A percentile compares a stretch with the other conserved stretches of the same genome.
Conservation (phyloP, 768 basidiomycete genomes). For the Boletales sp. region DNA sequence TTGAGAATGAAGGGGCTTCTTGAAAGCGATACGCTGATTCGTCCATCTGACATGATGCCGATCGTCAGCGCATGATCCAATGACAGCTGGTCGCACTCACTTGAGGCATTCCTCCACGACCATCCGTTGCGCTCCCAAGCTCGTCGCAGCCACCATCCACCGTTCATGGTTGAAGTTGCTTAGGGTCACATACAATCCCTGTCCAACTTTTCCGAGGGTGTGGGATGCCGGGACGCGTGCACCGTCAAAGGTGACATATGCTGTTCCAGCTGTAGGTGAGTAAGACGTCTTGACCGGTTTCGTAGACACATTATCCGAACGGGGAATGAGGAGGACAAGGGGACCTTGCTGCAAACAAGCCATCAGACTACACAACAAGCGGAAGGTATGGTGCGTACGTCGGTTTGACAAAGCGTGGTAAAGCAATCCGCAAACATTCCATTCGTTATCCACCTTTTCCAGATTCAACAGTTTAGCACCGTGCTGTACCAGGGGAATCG, state of each 20-base stretch:
- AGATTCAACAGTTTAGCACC: not conserved
- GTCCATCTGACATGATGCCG: conserved; percentile 61
- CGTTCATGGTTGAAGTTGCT: conserved; percentile 89
- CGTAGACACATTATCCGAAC: conserved; percentile 71
- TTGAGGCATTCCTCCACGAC: conserved; percentile 90
- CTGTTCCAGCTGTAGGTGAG: conserved; percentile 87
- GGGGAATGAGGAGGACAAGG: conserved; percentile 71
- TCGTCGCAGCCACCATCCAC: conserved; percentile 78
- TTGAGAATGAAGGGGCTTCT: conserved; percentile 77
- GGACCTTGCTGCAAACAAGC: conserved; percentile 52
- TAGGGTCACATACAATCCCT: conserved; percentile 78
- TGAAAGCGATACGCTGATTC: conserved; percentile 85
- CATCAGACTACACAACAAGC: conserved; percentile 3
- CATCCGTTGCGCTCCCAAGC: conserved; percentile 70
- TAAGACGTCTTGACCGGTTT: conserved; percentile 92
- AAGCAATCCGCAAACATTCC: conserved; percentile 84
- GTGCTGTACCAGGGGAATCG: not conserved
- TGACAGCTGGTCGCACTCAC: conserved; percentile 32
- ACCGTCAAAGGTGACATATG: conserved; percentile 78
- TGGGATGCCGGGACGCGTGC: conserved; percentile 81
- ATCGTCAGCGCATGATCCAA: conserved; percentile 2
- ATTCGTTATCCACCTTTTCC: conserved; percentile 82
- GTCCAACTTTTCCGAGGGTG: conserved; percentile 82
- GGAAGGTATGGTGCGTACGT: conserved; percentile 35
- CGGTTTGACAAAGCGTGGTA: conserved; percentile 72